Base-by-base conservation (phyloP, 345 rosid genomes). In the Orychophragmus violaceus region DNA sequence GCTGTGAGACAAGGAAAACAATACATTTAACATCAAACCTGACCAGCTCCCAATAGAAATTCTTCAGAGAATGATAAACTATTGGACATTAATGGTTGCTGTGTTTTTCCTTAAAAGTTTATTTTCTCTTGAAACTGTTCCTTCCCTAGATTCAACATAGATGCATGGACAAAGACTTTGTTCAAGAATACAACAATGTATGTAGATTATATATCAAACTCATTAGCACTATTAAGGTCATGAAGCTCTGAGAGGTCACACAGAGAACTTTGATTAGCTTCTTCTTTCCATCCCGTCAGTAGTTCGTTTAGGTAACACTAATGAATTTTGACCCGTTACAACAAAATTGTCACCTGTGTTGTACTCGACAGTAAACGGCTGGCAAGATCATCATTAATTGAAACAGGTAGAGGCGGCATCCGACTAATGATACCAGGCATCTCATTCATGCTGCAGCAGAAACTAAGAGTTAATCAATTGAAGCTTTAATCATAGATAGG, bases 351-450 rank as follows among this genome's bases (percentile, higher is more conserved):
- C 72, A 90, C 97, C 97, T 84, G 90, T 69, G 75, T 54, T 55
- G 83, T 69, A 71, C 59, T 69, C 12, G 91, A 83, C 74, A 88
- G 72, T 65, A 88, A 54, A 72, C 80, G 79, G 75, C 59, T 82
- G 32, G 87, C 90, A 49, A 93, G 91, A 77, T 93, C 86, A 67
- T 86, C 96, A 10, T 93, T 42, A 16, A 93, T 70, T 55, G 85
- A 80, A 49, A 84, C 83, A 25, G 85, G 88, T 48, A 93, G 78
- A 28, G 97, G 85, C 11, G 85, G 95, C 99, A 93, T 90, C 66
- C 80, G 89, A 71, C 89, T 90, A 95, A 93, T 87, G 75, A 93
- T 84, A 66, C 97, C 97, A 46, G 96, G 99, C 82, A 59, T 86
- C 35, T 78, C 77, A 79, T 82, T 85, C 97, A 90, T 90, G 68